Evolutionary conservation across 2,329 filamentous ascomycete genomes (phyloP), one percentile per base, ranked within the genome.

Genomic region (Chrysoporthe puriensis): DNA sequence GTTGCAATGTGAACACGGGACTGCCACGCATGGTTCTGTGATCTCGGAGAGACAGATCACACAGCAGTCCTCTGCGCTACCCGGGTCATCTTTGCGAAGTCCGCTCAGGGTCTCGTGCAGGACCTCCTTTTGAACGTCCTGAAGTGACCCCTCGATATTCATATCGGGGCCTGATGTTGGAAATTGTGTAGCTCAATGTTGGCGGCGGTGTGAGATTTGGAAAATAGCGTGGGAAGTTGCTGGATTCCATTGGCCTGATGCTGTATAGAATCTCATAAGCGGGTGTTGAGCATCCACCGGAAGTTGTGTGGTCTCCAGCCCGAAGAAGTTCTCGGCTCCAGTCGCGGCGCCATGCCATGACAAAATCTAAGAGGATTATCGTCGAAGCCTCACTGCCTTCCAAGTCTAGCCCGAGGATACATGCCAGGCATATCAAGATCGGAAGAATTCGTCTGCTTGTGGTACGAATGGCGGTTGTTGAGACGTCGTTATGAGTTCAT

Each of bases 31-130:
- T 63, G 87, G 80, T 73, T 96, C 92, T 11, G 88, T 87, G 74
- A 97, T 84, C 64, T 81, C 75, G 66, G 95, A 91, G 69, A 97
- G 88, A 78, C 94, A 98, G 77, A 98, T 96, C 71, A 96, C 93
- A 78, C 94, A 97, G 74, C 85, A 88, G 70, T 66, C 76, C 69
- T 67, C 48, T 26, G 62, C 63, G n/a, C 52, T 61, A 44, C 52
- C 69, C 18, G 68, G 54, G 36, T 65, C 63, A 40, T 64, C 59
- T 60, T 40, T 48, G 52, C 69, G 69, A 57, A 82, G 76, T 70
- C 84, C 80, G 67, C 77, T 73, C 18, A 85, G 79, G 0, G 83
- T 85, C 58, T 74, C 79, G 57, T 81, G 80, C 40, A 85, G 75
- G 11, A 85, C 74, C 73, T 75, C 76, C 43, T 79, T 76, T 70